These are phyloP conservation scores for Quercus lobata DNA, from an alignment of 331 rosid genomes.

Conservation along the genomic window DNA sequence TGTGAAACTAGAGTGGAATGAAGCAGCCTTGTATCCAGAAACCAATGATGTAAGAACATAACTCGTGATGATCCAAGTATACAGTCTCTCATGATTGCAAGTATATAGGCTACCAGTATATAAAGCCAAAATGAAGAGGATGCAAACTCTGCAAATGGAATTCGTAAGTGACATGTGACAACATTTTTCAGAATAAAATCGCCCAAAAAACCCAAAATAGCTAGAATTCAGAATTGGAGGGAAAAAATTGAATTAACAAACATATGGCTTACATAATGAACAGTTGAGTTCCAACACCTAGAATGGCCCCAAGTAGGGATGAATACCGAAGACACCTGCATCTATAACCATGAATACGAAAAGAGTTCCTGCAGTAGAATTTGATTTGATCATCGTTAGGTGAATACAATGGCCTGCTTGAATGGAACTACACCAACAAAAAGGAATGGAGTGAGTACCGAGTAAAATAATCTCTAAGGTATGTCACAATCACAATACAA, in stretches of 20 bases:
- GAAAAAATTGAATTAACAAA: too few relatives aligned
- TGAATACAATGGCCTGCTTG: not conserved
- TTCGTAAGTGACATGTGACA: not conserved
- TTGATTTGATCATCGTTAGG: too few relatives aligned
- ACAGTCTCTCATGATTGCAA: not conserved
- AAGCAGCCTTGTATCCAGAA: not conserved
- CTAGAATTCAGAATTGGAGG: too few relatives aligned
- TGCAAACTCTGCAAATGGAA: not conserved
- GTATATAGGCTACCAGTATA: not conserved
- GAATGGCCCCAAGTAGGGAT: too few relatives aligned
- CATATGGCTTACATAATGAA: too few relatives aligned
- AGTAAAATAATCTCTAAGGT: not conserved
- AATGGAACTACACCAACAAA: not conserved
- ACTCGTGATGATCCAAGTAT: not conserved
- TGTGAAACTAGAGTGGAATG: conserved; percentile 2
- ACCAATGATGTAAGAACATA: not conserved
- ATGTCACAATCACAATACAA: conserved; percentile 2
- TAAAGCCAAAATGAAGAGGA: not conserved
- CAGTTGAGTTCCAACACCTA: too few relatives aligned
- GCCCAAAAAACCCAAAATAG: too few relatives aligned
- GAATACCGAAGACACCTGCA: too few relatives aligned
- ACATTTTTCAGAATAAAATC: too few relatives aligned
- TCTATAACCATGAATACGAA: too few relatives aligned
- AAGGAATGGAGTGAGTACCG: not conserved
- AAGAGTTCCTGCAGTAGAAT: not conserved